phyloP scores from a whole-genome alignment of 176 grass and related monocot genomes.

The Saccharum officinarum region DNA sequence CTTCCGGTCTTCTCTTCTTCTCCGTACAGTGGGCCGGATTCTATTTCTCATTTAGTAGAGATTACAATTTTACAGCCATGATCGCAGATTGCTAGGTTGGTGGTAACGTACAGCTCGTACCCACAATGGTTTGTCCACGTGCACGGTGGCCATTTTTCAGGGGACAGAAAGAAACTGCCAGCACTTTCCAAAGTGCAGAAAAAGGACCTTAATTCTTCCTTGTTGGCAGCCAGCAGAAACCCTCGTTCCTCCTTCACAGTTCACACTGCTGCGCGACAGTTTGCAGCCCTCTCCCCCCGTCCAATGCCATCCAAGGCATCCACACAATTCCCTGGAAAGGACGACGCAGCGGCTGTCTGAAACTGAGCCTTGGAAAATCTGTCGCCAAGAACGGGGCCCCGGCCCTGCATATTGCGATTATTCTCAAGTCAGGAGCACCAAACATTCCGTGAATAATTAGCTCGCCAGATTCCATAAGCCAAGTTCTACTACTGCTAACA shows the following conservation, averaged over 20 bases:
- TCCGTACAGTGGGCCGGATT: too few relatives aligned
- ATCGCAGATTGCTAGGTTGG: too few relatives aligned
- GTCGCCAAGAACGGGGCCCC: constrained; percentile 14
- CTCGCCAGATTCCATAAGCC: constrained; percentile 34
- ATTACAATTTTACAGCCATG: too few relatives aligned
- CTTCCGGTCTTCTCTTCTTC: too few relatives aligned
- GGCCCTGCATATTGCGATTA: not conserved
- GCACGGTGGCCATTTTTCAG: not conserved
- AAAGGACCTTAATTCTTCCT: not conserved
- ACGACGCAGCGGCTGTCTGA: constrained; percentile 15
- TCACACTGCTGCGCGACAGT: constrained; percentile 6
- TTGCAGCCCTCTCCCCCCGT: constrained; percentile 17
- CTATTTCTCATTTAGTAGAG: too few relatives aligned
- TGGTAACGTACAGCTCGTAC: not conserved
- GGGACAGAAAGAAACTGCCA: not conserved
- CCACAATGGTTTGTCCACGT: not conserved
- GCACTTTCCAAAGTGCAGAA: not conserved
- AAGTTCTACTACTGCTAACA: not conserved
- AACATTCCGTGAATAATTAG: not conserved
- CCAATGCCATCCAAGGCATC: constrained; percentile 24
- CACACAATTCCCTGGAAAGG: constrained; percentile 20
- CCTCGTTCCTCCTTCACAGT: not conserved
- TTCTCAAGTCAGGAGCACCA: constrained; percentile 25
- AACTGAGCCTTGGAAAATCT: constrained; percentile 38
- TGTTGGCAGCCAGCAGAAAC: not conserved